These are phyloP conservation scores for Ophiobolus disseminans DNA, from an alignment of 2,329 filamentous ascomycete species.

Conservation along the genomic window DNA sequence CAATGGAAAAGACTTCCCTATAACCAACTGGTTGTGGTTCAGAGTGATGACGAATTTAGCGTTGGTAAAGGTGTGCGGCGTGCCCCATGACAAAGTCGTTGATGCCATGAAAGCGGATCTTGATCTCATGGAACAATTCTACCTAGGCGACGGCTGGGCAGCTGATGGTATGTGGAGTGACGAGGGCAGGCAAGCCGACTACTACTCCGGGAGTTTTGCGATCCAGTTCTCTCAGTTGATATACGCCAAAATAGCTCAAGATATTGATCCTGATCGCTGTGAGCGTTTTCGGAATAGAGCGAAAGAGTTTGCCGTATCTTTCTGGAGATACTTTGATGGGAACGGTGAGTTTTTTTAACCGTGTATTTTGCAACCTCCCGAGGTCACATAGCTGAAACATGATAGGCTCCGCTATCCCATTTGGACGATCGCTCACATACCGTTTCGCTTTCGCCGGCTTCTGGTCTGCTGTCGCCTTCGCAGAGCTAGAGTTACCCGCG, in stretches of 20 bases:
- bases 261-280: constrained; percentile 51
- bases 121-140: constrained; percentile 55
- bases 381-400: neutral
- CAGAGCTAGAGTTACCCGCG: constrained; percentile 49
- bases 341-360: constrained; percentile 43
- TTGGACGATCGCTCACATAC: constrained; percentile 61
- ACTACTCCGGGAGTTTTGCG: constrained; percentile 63
- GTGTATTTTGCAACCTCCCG: neutral
- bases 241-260: constrained; percentile 53
- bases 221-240: constrained; percentile 61
- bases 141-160: constrained; percentile 57
- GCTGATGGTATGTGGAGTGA: constrained; percentile 56
- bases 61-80: constrained; percentile 52
- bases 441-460: constrained; percentile 60
- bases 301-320: constrained; percentile 49
- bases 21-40: constrained; percentile 63
- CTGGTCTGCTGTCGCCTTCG: constrained; percentile 56
- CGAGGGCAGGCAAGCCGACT: constrained; percentile 55
- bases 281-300: constrained; percentile 51
- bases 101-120: constrained; percentile 53
- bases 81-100: constrained; percentile 45
- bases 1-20: constrained; percentile 56
- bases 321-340: constrained; percentile 59
- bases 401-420: constrained; percentile 59
- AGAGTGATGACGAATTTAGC: constrained; percentile 60